Conservation (phyloP, 1,284 basidiomycete genomes). For the Anthracocystis setariae region DNA sequence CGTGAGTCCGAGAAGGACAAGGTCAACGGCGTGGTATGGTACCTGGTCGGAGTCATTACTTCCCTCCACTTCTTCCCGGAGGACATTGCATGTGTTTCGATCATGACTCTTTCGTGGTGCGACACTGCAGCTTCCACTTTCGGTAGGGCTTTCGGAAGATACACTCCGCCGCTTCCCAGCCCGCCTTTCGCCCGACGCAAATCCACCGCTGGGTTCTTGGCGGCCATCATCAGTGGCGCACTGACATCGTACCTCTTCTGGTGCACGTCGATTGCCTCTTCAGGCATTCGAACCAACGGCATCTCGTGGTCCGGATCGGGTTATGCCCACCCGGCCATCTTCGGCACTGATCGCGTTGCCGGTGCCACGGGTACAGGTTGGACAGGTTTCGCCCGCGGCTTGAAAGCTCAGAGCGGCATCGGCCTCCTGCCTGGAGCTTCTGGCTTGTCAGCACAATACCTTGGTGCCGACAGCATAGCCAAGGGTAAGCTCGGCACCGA, state of each 20-base stretch:
- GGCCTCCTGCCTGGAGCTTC: slow-evolving; percentile 29
- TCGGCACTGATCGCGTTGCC: slow-evolving; percentile 52
- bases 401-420: slow-evolving; percentile 30
- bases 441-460: slow-evolving; percentile 35
- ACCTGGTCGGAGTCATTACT: slow-evolving; percentile 87
- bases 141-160: slow-evolving; percentile 83
- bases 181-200: slow-evolving; percentile 85
- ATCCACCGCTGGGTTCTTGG: slow-evolving; percentile 87
- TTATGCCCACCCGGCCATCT: slow-evolving; percentile 44
- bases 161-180: slow-evolving; percentile 79
- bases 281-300: slow-evolving; percentile 50
- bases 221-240: slow-evolving; percentile 81
- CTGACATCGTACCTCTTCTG: slow-evolving; percentile 82
- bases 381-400: slow-evolving; percentile 44
- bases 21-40: slow-evolving; percentile 86
- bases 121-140: slow-evolving; percentile 94
- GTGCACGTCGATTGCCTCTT: slow-evolving; percentile 68
- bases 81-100: slow-evolving; percentile 63
- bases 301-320: slow-evolving; percentile 58
- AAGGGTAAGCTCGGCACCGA: slow-evolving; percentile 41
- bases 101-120: slow-evolving; percentile 83
- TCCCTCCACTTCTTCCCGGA: slow-evolving; percentile 74
- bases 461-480: slow-evolving; percentile 27
- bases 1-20: slow-evolving; percentile 81
- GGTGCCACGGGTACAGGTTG: slow-evolving; percentile 53